phyloP scores from a whole-genome alignment of 495 filamentous ascomycete species.

The Venustampulla echinocandica region DNA sequence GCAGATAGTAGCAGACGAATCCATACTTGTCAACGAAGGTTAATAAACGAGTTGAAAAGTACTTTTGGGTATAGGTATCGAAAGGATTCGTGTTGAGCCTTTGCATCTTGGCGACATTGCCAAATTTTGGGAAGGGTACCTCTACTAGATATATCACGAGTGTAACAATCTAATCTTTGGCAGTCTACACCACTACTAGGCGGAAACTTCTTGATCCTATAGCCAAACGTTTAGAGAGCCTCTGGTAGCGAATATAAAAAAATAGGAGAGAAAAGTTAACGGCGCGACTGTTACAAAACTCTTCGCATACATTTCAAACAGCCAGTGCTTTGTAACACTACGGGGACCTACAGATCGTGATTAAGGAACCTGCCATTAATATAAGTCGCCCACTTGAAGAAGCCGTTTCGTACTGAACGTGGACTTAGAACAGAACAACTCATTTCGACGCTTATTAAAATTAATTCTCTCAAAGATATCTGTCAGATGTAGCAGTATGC shows the following conservation, averaged over 20 bases:
- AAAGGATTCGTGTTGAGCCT: slow-evolving; percentile 28
- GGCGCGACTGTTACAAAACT: slow-evolving; percentile 34
- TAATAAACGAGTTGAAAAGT: no score
- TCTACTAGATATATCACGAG: neutral
- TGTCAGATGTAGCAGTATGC: no score
- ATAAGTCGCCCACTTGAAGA: slow-evolving; percentile 9
- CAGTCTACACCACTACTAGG: slow-evolving; percentile 41
- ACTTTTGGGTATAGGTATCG: no score
- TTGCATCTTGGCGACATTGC: slow-evolving; percentile 36
- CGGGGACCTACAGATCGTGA: slow-evolving; percentile 30
- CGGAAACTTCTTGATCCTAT: slow-evolving; percentile 38
- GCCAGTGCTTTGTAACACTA: slow-evolving; percentile 35
- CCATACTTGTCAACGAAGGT: no score
- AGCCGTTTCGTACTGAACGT: neutral
- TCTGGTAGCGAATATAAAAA: slow-evolving; percentile 45
- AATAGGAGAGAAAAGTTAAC: slow-evolving; percentile 34
- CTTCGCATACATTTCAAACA: slow-evolving; percentile 37
- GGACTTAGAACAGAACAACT: no score
- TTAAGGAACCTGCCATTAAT: slow-evolving; percentile 24
- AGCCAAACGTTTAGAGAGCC: slow-evolving; percentile 40
- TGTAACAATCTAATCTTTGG: neutral
- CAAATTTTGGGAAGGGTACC: slow-evolving; percentile 37
- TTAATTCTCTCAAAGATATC: no score
- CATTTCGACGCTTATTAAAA: no score
- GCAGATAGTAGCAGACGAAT: no score